phyloP scores from a whole-genome alignment of 768 basidiomycete species.

The Royoungia palumana region DNA sequence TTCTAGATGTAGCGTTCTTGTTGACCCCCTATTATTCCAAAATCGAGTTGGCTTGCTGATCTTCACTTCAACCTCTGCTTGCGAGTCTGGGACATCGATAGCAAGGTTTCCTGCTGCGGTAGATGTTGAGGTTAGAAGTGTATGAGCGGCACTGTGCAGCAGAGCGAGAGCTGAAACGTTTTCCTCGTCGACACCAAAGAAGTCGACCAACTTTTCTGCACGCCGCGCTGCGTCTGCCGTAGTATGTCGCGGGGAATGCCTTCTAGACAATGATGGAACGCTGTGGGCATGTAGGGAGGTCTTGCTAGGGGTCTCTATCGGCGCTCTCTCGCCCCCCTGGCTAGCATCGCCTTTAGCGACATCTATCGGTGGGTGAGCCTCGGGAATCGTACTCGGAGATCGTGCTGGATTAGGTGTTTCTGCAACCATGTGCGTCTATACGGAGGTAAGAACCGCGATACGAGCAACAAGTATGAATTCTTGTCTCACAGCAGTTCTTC shows the following conservation, averaged over 20 bases:
- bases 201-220: constrained; percentile 12
- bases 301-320: not conserved
- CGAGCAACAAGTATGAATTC: not conserved
- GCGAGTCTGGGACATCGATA: not conserved
- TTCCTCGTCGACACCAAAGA: constrained; percentile 15
- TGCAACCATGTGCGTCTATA: not conserved
- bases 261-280: not conserved
- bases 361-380: not conserved
- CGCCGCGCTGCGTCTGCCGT: constrained; percentile 10
- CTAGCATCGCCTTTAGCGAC: not conserved
- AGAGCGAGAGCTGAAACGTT: constrained; percentile 1
- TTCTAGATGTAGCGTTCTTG: constrained; percentile 36
- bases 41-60: constrained; percentile 37
- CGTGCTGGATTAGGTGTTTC: not conserved
- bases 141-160: not conserved
- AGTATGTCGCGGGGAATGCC: not conserved
- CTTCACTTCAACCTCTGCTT: constrained; percentile 37
- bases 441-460: not conserved
- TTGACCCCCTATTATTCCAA: constrained; percentile 34
- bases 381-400: not conserved
- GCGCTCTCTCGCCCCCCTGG: not conserved
- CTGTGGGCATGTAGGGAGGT: not conserved
- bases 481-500: constrained; percentile 5
- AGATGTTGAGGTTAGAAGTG: not conserved
- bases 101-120: constrained; percentile 4